Evolutionary conservation across 345 rosid genomes (phyloP), one percentile per base, ranked within the genome.

Genomic region (Acer negundo): DNA sequence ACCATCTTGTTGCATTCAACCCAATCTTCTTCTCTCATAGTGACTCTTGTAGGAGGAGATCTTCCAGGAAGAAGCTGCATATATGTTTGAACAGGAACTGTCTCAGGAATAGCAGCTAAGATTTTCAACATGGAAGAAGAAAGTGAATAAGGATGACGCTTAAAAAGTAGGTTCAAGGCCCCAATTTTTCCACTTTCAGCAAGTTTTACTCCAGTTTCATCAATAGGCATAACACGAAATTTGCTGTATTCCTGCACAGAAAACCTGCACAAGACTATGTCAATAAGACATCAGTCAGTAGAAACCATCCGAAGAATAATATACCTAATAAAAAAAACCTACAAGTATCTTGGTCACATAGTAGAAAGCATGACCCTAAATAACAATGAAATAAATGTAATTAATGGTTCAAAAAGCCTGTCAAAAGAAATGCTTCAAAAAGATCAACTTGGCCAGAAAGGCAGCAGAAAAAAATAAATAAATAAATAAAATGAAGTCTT

Each of bases 171-270:
- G 78, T 94, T 94, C 31, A 96, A 83, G 58, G 98, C 97, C 80
- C 98, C 99, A 74, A 96, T 90, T 83, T 93, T 96, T 71, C 99
- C 99, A 77, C 86, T 92, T 87, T 94, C 97, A 79, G 98, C 93
- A 77, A 96, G 97, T 68, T 84, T 73, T 63, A 86, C 72, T 51
- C 97, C 99, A 67, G 90, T 91, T 85, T 89, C 90, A 78, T 81
- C 78, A n/a, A 96, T 78, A 67, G 90, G 92, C 81, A 76, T 82
- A 69, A 84, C 83, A 55, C 97, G 95, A 71, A 96, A 96, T 86
- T 90, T 94, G 62, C 85, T 38, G 81, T 89, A 94, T 35, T 96
- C 99, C 91, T 94, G 97, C 88, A 82, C 76, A 65, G 97, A 94
- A 83, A 88, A 94, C 93, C 98, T 96, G 90, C 84, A 70, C 64